Evolutionary conservation across 306 rosid genomes (phyloP).

Genomic region (Luffa aegyptiaca): DNA sequence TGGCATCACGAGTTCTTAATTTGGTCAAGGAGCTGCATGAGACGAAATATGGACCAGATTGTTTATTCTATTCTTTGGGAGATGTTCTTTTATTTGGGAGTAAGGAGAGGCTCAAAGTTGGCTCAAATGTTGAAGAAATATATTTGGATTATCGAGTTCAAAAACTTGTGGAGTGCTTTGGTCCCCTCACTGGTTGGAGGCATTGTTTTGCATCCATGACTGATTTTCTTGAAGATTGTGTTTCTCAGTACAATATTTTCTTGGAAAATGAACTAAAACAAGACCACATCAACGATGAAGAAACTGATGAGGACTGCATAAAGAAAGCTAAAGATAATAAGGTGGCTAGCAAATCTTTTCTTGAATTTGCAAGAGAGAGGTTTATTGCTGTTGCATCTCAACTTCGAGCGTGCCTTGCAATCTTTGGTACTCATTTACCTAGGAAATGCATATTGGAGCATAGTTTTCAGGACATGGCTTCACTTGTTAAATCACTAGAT

Average conservation of each 20-base stretch:
- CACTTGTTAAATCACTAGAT: constrained; percentile 19
- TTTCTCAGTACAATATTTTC: constrained; percentile 42
- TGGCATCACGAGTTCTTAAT: constrained; percentile 42
- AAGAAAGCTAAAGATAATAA: constrained; percentile 10
- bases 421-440: constrained; percentile 45
- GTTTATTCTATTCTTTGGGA: constrained; percentile 33
- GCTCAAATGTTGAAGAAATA: constrained; percentile 36
- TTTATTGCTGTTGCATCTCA: constrained; percentile 20
- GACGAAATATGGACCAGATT: constrained; percentile 9
- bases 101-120: constrained; percentile 51
- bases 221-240: constrained; percentile 50
- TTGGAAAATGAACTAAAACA: constrained; percentile 31
- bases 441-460: constrained; percentile 26
- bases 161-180: constrained; percentile 33
- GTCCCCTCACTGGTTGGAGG: constrained; percentile 42
- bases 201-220: constrained; percentile 42
- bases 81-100: constrained; percentile 59
- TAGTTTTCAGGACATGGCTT: constrained; percentile 22
- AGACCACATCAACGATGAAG: background rate
- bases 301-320: constrained; percentile 1
- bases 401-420: constrained; percentile 26
- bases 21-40: constrained; percentile 29
- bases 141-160: constrained; percentile 51
- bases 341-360: constrained; percentile 29
- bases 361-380: constrained; percentile 37